Evolutionary conservation across 202 grass and related monocot species (phyloP), one percentile per base, ranked within the genome.

Genomic region (Saccharum hybrid): DNA sequence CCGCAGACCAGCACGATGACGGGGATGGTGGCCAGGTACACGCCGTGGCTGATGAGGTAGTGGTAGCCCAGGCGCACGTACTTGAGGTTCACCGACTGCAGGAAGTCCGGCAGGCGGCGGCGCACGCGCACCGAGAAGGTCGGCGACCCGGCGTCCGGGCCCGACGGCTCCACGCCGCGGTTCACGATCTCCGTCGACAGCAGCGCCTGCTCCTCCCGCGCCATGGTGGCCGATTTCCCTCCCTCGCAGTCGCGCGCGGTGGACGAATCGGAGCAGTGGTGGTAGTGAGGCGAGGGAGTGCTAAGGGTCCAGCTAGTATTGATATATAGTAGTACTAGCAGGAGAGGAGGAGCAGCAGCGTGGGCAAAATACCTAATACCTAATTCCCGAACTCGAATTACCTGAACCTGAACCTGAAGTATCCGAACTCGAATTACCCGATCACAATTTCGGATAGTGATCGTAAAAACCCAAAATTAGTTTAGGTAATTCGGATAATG

Each of bases 51-150:
- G 82, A 99, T 84, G 21, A 99, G 90, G 88, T 99, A 96, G 88
- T 86, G 96, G 91, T 99, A 99, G 8, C 96, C 96, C 16, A 99
- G 88, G 22, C 84, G 74, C 65, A 99, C 96, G 85, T 99, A 96
- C 88, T 99, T 96, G 59, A 99, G 89, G 91, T 99, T 99, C 72
- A 99, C 96, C 15, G 96, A 96, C 88, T 99, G 96, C 63, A 96
- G 38, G 40, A 99, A 99, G 83, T 99, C 96, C 26, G 96, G 96
- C 71, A 99, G 89, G n/a, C 93, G 85, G 31, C 96, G 89, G 0
- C 91, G 93, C 71, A 99, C 96, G 11, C 93, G 70, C 82, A 99
- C 88, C 18, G 96, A 99, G 91, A 99, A 99, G 0, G 96, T 94
- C 36, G 86, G 96, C 63, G 96, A 99, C 0, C 96, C 96, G 3